Percentiles rank a stretch among this genome's conserved stretches.
phyloP scores from a whole-genome alignment of 495 filamentous ascomycete species.

The Penicillium arizonense region DNA sequence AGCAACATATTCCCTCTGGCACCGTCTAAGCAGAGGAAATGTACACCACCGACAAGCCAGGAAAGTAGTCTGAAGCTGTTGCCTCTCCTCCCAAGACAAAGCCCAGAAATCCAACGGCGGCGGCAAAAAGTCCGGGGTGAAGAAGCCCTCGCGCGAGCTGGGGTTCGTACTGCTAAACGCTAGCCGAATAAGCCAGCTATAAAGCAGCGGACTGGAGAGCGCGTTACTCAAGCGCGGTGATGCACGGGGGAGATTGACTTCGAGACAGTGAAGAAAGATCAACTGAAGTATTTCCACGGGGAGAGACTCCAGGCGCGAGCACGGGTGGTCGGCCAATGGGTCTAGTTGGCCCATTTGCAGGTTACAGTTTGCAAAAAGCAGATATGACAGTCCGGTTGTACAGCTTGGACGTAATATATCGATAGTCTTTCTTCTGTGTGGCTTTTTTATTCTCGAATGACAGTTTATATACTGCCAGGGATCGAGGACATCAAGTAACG shows the following conservation, averaged over 20 bases:
- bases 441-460: too few relatives aligned
- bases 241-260: conserved; percentile 49
- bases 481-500: not conserved
- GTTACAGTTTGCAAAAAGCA: too few relatives aligned
- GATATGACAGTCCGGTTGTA: too few relatives aligned
- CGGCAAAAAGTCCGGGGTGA: conserved; percentile 39
- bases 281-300: conserved; percentile 52
- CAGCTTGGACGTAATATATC: too few relatives aligned
- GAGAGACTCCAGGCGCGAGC: conserved; percentile 46
- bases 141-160: conserved; percentile 28
- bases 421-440: too few relatives aligned
- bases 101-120: conserved; percentile 32
- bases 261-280: conserved; percentile 50
- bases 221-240: conserved; percentile 33
- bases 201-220: conserved; percentile 36
- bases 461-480: not conserved
- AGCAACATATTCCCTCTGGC: conserved; percentile 38
- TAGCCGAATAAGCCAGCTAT: conserved; percentile 45
- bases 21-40: conserved; percentile 36
- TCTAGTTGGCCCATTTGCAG: conserved; percentile 15
- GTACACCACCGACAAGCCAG: conserved; percentile 48
- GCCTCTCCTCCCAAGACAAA: conserved; percentile 20
- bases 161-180: conserved; percentile 39
- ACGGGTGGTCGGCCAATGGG: conserved; percentile 10
- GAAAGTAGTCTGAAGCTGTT: conserved; percentile 30